A percentile compares a stretch with the other conserved stretches of the same genome.
Evolutionary conservation across 2,329 filamentous ascomycete species (phyloP).

Genomic region (Cladosporium colombiae): DNA sequence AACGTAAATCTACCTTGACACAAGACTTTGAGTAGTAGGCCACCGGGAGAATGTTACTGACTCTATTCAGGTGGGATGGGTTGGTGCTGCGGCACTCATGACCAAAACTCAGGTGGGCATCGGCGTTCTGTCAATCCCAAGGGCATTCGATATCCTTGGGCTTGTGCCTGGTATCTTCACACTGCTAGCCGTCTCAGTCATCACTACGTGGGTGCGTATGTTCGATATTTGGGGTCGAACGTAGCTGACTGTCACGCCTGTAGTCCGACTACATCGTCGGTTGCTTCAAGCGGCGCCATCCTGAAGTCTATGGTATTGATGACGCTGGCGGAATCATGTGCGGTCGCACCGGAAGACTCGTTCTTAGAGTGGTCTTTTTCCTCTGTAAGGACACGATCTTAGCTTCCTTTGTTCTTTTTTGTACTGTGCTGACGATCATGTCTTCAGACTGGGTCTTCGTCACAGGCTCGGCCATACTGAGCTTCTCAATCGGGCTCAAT

Average conservation of each 20-base stretch:
- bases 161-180: slow-evolving; percentile 50
- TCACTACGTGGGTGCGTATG: slow-evolving; percentile 45
- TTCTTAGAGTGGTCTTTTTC: slow-evolving; percentile 45
- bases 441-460: slow-evolving; percentile 61
- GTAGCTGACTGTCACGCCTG: neutral
- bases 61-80: slow-evolving; percentile 39
- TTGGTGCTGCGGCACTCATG: slow-evolving; percentile 48
- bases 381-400: slow-evolving; percentile 38
- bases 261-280: slow-evolving; percentile 49
- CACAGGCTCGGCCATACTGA: slow-evolving; percentile 59
- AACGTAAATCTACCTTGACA: slow-evolving; percentile 41
- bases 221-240: neutral
- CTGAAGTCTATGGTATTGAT: slow-evolving; percentile 57
- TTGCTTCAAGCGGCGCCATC: slow-evolving; percentile 54
- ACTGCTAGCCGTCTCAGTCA: slow-evolving; percentile 41
- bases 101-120: slow-evolving; percentile 55
- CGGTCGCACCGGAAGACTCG: slow-evolving; percentile 52
- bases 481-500: slow-evolving; percentile 61
- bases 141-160: slow-evolving; percentile 49
- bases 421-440: neutral
- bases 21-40: slow-evolving; percentile 46
- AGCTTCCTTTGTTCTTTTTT: neutral
- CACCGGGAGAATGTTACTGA: slow-evolving; percentile 38
- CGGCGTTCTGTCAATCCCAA: slow-evolving; percentile 52
- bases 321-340: slow-evolving; percentile 57